Evolutionary conservation across 768 basidiomycete genomes (phyloP).

Genomic region (Suillus hirtellus): DNA sequence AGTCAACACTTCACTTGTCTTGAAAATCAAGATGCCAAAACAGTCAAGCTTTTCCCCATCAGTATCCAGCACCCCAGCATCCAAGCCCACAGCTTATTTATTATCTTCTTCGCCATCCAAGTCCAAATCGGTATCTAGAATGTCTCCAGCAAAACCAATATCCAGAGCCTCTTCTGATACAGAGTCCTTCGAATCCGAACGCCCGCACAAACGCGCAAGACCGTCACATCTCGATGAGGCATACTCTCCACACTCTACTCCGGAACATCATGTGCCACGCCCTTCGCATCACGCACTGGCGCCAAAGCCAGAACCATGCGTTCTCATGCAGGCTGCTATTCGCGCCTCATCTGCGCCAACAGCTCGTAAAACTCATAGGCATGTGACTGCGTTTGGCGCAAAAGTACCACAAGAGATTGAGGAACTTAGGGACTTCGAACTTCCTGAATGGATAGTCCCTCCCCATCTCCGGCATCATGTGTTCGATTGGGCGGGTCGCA

Average conservation of each 20-base stretch:
- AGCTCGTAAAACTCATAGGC: conserved; percentile 51
- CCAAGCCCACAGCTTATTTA: conserved; percentile 14
- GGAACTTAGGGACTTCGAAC: conserved; percentile 52
- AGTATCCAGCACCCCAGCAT: conserved; percentile 20
- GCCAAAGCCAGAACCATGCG: conserved; percentile 32
- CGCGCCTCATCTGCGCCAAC: conserved; percentile 46
- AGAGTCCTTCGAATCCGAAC: conserved; percentile 28
- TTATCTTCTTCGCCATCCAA: conserved; percentile 9
- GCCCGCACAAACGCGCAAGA: conserved; percentile 32
- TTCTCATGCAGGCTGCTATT: conserved; percentile 50
- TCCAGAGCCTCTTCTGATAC: conserved; percentile 33
- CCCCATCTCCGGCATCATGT: not conserved
- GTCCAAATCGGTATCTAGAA: conserved; percentile 3
- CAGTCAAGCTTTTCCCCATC: conserved; percentile 11
- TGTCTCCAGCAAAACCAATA: conserved; percentile 27
- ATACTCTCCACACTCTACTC: conserved; percentile 28
- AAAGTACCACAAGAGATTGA: conserved; percentile 52
- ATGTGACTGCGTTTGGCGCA: conserved; percentile 59
- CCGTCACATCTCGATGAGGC: conserved; percentile 19
- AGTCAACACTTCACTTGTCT: conserved; percentile 28
- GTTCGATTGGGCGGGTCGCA: not conserved
- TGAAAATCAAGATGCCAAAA: conserved; percentile 38
- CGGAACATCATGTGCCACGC: conserved; percentile 22
- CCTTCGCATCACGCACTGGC: conserved; percentile 10
- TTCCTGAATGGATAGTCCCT: conserved; percentile 53